Percentiles rank a stretch among this genome's conserved stretches.
Evolutionary conservation across 352 stramenopile genomes (phyloP).

Genomic region (Thalassiosira exigua): DNA sequence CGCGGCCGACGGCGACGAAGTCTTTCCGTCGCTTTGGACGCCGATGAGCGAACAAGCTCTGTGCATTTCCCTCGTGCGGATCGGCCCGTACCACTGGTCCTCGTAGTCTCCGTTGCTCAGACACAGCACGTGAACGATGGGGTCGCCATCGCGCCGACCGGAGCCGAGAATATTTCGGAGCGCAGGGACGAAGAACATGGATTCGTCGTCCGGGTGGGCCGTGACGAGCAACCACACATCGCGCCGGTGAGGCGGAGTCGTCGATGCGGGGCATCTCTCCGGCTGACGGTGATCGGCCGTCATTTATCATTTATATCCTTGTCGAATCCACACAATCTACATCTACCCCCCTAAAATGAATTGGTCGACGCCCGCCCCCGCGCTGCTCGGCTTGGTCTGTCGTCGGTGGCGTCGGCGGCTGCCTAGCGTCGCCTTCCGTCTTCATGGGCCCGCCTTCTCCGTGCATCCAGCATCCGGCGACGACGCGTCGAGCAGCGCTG

Average conservation of each 20-base stretch:
- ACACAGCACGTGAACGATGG: slow-evolving; percentile 87
- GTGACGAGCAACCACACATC: slow-evolving; percentile 87
- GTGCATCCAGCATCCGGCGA: no score
- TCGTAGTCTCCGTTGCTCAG: slow-evolving; percentile 90
- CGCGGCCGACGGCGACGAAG: slow-evolving; percentile 71
- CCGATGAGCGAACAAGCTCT: slow-evolving; percentile 56
- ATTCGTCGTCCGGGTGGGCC: slow-evolving; percentile 96
- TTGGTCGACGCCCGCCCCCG: no score
- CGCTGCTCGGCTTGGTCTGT: no score
- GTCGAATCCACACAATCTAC: no score
- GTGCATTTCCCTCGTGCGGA: slow-evolving; percentile 88
- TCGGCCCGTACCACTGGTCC: slow-evolving; percentile 78
- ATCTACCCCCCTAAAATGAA: no score
- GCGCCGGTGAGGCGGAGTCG: background rate
- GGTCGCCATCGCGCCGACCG: background rate
- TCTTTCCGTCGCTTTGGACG: slow-evolving; percentile 24
- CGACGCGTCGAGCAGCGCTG: no score
- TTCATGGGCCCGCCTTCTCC: no score
- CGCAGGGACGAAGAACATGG: slow-evolving; percentile 96
- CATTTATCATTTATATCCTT: no score
- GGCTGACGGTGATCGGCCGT: no score
- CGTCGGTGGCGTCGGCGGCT: no score
- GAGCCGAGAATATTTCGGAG: slow-evolving; percentile 55
- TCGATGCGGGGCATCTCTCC: no score
- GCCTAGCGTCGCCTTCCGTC: no score